These are phyloP conservation scores for Kalmusia sp. DNA, from an alignment of 2,329 filamentous ascomycete species.

Conservation along the genomic window DNA sequence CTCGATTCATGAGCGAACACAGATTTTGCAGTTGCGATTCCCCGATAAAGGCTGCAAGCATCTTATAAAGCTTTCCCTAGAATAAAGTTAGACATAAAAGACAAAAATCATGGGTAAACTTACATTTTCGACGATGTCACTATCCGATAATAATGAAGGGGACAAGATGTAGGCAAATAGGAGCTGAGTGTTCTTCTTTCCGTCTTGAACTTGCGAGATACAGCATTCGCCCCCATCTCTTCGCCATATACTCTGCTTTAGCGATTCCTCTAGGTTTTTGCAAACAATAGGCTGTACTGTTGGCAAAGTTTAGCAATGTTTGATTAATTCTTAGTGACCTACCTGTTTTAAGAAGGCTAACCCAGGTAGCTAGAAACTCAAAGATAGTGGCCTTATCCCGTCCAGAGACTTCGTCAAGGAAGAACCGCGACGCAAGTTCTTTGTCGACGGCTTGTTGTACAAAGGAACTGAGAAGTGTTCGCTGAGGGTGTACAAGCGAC, in stretches of 20 bases:
- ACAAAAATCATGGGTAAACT: slow-evolving; percentile 1
- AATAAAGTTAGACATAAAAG: neutral
- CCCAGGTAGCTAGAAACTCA: slow-evolving; percentile 21
- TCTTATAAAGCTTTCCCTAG: slow-evolving; percentile 14
- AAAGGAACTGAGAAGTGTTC: slow-evolving; percentile 18
- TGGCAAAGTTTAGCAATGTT: slow-evolving; percentile 4
- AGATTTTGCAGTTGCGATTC: slow-evolving; percentile 12
- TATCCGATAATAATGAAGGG: slow-evolving; percentile 16
- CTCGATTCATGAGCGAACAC: slow-evolving; percentile 11
- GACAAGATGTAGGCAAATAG: slow-evolving; percentile 17
- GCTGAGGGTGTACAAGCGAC: slow-evolving; percentile 19
- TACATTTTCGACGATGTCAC: slow-evolving; percentile 15
- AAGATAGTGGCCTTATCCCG: slow-evolving; percentile 5
- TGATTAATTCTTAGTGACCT: slow-evolving; percentile 3
- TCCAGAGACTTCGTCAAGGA: slow-evolving; percentile 17
- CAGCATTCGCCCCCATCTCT: slow-evolving; percentile 24
- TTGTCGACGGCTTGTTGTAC: slow-evolving; percentile 17
- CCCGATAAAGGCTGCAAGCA: slow-evolving; percentile 18
- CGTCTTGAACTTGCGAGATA: slow-evolving; percentile 13
- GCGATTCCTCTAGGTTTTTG: slow-evolving; percentile 12
- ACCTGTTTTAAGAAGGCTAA: slow-evolving; percentile 18
- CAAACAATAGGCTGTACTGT: slow-evolving; percentile 17
- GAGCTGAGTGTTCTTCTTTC: slow-evolving; percentile 5
- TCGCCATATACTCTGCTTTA: slow-evolving; percentile 17
- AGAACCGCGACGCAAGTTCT: slow-evolving; percentile 20